Conservation (phyloP, 1,284 basidiomycete genomes). For the Marasmius tenuissimus region DNA sequence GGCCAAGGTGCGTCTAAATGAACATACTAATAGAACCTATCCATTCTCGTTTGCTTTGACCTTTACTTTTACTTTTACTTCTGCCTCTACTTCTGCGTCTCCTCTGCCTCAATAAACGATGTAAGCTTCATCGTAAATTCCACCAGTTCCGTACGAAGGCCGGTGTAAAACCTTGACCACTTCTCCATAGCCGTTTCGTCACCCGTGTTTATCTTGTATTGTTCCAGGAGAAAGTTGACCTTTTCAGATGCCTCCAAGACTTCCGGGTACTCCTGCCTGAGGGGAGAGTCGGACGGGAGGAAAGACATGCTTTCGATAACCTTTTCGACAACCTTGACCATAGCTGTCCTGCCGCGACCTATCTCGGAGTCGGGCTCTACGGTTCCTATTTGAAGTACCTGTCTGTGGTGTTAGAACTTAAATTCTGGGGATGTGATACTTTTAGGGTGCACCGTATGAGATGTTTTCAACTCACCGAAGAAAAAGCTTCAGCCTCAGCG, state of each 20-base stretch:
- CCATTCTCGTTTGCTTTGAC: not conserved
- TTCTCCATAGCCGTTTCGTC: not conserved
- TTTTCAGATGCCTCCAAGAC: constrained; percentile 1
- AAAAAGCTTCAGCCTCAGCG: constrained; percentile 8
- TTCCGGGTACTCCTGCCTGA: not conserved
- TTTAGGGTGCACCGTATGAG: not conserved
- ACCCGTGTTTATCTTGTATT: not conserved
- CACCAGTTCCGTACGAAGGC: constrained; percentile 8
- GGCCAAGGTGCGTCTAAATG: no score
- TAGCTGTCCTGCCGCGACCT: constrained; percentile 3
- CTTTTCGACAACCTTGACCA: constrained; percentile 2
- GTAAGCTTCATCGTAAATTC: constrained; percentile 4
- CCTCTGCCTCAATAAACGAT: constrained; percentile 7
- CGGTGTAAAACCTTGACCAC: constrained; percentile 8
- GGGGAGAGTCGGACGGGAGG: not conserved
- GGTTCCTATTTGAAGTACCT: constrained; percentile 7
- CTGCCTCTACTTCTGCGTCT: not conserved
- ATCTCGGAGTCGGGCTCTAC: constrained; percentile 5
- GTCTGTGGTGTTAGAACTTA: no score
- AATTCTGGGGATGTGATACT: not conserved
- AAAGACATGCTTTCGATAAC: constrained; percentile 5
- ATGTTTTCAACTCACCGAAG: constrained; percentile 5
- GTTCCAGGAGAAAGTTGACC: not conserved
- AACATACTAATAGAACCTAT: no score
- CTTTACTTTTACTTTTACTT: not conserved